phyloP scores from a whole-genome alignment of 768 basidiomycete genomes.

The Kwoniella sp. region DNA sequence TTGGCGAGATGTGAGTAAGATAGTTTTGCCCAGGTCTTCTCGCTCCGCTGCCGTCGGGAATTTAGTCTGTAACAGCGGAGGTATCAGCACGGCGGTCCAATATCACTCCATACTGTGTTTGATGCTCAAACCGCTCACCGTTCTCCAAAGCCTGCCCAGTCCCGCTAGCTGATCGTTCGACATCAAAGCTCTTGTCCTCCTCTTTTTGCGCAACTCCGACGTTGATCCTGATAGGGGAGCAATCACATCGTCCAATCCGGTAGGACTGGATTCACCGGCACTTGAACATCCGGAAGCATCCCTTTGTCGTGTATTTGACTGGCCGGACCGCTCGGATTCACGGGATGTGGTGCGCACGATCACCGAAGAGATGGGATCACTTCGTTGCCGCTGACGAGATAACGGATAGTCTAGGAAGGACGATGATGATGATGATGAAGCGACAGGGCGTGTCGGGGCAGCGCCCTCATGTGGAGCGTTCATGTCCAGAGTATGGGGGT shows the following conservation, averaged over 20 bases:
- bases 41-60: constrained; percentile 26
- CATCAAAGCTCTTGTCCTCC: constrained; percentile 23
- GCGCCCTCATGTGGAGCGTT: too few relatives aligned
- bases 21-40: constrained; percentile 19
- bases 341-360: not conserved
- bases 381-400: too few relatives aligned
- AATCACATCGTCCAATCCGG: too few relatives aligned
- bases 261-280: constrained; percentile 1
- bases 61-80: constrained; percentile 22
- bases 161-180: constrained; percentile 16
- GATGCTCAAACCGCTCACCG: constrained; percentile 12
- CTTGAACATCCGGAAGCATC: constrained; percentile 6
- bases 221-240: too few relatives aligned
- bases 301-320: constrained; percentile 5
- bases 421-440: too few relatives aligned
- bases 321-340: constrained; percentile 1
- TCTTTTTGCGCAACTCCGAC: constrained; percentile 15
- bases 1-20: constrained; percentile 34
- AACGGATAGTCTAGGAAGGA: too few relatives aligned
- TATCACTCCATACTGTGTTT: not conserved
- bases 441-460: too few relatives aligned
- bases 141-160: constrained; percentile 17
- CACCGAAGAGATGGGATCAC: too few relatives aligned
- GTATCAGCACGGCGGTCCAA: not conserved
- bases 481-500: too few relatives aligned